Conservation (phyloP, 2,329 filamentous ascomycete species). For the Gnomoniopsis smithogilvyi region DNA sequence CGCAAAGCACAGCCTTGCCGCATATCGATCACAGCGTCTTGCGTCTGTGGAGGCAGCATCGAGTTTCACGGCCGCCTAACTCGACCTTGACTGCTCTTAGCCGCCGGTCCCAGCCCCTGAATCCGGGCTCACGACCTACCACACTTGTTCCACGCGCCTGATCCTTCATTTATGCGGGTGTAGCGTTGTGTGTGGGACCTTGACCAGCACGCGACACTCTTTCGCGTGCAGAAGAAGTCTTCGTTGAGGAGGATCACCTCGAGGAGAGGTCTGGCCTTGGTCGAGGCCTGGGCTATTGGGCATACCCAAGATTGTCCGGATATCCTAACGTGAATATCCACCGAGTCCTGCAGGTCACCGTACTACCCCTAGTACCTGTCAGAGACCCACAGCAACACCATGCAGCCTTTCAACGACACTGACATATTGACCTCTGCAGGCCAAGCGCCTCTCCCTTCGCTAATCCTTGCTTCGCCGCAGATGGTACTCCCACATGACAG, state of each 20-base stretch:
- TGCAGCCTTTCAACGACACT: neutral
- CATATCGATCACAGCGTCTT: neutral
- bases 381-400: neutral
- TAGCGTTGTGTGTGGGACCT: neutral
- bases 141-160: conserved; percentile 1
- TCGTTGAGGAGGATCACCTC: no score
- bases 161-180: neutral
- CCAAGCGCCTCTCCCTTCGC: neutral
- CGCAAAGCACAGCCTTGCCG: neutral
- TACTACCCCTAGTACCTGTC: no score
- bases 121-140: conserved; percentile 3
- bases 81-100: neutral
- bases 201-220: neutral
- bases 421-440: neutral
- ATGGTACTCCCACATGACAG: conserved; percentile 10
- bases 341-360: no score
- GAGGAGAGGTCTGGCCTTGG: no score
- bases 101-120: neutral
- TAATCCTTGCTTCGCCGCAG: conserved; percentile 8
- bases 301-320: no score
- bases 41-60: neutral
- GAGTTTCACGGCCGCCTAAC: neutral
- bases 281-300: no score
- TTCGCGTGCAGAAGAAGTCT: neutral
- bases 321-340: no score